A percentile compares a stretch with the other conserved stretches of the same genome.
Conservation (phyloP, 2,329 filamentous ascomycete species). For the Cryphonectria carpinicola region DNA sequence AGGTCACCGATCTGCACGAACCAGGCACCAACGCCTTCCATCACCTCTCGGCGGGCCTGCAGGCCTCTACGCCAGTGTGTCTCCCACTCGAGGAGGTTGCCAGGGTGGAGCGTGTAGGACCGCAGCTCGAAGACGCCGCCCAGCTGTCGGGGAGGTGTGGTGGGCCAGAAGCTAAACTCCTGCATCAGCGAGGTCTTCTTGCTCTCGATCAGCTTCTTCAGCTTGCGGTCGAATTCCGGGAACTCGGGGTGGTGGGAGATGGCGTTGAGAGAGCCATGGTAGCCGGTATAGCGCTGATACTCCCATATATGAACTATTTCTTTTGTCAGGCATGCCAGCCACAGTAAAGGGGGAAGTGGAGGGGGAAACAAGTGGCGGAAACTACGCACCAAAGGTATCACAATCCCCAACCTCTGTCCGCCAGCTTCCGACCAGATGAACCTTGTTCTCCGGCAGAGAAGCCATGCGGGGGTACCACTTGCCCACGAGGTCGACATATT, state of each 20-base stretch:
- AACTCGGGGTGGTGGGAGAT: slow-evolving; percentile 86
- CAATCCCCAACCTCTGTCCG: slow-evolving; percentile 96
- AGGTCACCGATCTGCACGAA: slow-evolving; percentile 98
- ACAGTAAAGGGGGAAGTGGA: not conserved
- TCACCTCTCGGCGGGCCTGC: slow-evolving; percentile 88
- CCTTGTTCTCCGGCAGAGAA: slow-evolving; percentile 81
- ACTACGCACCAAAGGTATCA: slow-evolving; percentile 83
- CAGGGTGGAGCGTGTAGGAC: slow-evolving; percentile 94
- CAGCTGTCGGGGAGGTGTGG: slow-evolving; percentile 83
- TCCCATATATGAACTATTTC: slow-evolving; percentile 95
- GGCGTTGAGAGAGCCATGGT: slow-evolving; percentile 86
- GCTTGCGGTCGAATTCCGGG: slow-evolving; percentile 78
- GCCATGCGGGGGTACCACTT: slow-evolving; percentile 93
- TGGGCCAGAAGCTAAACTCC: slow-evolving; percentile 99
- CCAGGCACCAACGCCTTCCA: slow-evolving; percentile 98
- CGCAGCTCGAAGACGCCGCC: slow-evolving; percentile 95
- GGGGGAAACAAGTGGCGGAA: not conserved
- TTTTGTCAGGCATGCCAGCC: slow-evolving; percentile 20
- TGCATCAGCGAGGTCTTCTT: slow-evolving; percentile 96
- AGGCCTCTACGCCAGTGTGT: slow-evolving; percentile 95
- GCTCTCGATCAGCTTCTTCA: slow-evolving; percentile 80
- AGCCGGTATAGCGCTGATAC: slow-evolving; percentile 95
- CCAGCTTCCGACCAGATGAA: slow-evolving; percentile 97
- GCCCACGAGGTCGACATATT: slow-evolving; percentile 89
- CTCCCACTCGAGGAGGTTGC: slow-evolving; percentile 97